Evolutionary conservation across 192 early-diverging fungal genomes (phyloP).

Genomic region (Entomortierella parvispora): DNA sequence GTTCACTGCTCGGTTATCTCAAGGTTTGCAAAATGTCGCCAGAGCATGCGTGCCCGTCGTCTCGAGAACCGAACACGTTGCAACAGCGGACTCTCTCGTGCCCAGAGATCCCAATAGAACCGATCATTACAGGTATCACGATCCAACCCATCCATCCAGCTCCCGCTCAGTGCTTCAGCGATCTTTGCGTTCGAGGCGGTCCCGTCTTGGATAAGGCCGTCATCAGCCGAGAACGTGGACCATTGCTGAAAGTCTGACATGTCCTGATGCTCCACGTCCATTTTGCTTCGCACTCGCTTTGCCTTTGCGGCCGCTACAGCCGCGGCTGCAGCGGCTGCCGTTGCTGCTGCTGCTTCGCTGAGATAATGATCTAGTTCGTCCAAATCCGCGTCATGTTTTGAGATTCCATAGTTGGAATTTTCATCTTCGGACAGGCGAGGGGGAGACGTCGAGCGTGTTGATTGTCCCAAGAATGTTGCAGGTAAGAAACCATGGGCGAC

Average conservation of each 20-base stretch:
- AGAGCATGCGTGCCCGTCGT: constrained; percentile 19
- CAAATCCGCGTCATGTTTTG: constrained; percentile 29
- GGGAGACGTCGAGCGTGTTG: not conserved
- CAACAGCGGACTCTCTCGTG: constrained; percentile 11
- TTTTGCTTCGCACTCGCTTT: no score
- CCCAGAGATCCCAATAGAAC: constrained; percentile 36
- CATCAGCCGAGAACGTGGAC: no score
- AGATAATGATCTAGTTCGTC: constrained; percentile 38
- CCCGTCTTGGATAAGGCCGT: no score
- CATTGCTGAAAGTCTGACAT: no score
- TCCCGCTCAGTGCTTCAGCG: no score
- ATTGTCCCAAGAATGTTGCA: not conserved
- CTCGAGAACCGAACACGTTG: constrained; percentile 28
- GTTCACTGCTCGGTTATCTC: not conserved
- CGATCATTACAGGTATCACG: constrained; percentile 33
- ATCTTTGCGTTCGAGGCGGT: no score
- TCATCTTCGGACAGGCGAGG: not conserved
- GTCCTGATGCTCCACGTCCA: no score
- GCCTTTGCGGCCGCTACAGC: no score
- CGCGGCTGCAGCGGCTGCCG: not conserved
- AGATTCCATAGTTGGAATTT: constrained; percentile 20
- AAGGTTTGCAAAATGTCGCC: constrained; percentile 21
- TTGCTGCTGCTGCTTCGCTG: no score
- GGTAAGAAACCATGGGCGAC: not conserved
- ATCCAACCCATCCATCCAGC: constrained; percentile 18